phyloP scores from a whole-genome alignment of 306 rosid genomes.

The Cicer yamashitae region DNA sequence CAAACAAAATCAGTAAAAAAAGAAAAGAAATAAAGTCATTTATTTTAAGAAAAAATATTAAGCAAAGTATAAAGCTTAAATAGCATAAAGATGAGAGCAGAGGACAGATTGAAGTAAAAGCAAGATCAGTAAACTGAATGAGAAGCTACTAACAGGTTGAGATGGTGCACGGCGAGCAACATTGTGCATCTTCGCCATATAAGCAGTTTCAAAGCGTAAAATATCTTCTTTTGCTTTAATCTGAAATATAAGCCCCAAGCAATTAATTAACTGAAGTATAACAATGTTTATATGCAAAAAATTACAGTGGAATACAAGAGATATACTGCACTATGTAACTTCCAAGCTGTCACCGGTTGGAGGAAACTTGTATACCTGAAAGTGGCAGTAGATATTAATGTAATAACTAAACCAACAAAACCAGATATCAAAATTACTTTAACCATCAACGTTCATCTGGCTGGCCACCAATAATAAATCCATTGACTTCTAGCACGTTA shows the following conservation, averaged over 20 bases:
- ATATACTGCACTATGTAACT: neutral
- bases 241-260: conserved; percentile 6
- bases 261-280: neutral
- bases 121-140: conserved; percentile 7
- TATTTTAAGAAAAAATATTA: neutral
- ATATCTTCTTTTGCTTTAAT: neutral
- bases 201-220: neutral
- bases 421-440: conserved; percentile 3
- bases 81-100: conserved; percentile 1
- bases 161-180: conserved; percentile 20
- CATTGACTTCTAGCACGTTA: neutral
- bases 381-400: neutral
- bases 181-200: neutral
- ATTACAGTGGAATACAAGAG: conserved; percentile 1
- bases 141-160: conserved; percentile 17
- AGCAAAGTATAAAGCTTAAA: neutral
- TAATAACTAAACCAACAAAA: conserved; percentile 1
- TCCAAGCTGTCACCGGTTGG: conserved; percentile 1
- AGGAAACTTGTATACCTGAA: conserved; percentile 24
- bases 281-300: neutral
- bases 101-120: conserved; percentile 8
- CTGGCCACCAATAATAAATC: conserved; percentile 10
- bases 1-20: neutral
- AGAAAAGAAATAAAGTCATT: neutral
- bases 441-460: neutral